phyloP scores from a whole-genome alignment of 805 yeast genomes.

The Metschnikowia amazonensis region DNA sequence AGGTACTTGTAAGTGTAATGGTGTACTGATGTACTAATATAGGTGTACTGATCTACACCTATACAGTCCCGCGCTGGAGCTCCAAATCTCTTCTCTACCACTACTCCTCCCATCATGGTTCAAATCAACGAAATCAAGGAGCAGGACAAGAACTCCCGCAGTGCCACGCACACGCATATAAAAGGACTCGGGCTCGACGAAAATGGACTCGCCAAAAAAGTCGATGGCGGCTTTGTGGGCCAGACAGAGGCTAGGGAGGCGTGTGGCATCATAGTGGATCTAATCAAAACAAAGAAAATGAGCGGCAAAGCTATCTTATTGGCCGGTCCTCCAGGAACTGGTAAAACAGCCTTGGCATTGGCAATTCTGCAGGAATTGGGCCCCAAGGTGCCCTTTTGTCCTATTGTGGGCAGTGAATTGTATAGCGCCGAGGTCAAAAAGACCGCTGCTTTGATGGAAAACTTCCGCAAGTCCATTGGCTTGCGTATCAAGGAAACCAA shows the following conservation, averaged over 20 bases:
- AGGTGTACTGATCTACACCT: not conserved
- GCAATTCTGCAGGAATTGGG: slow-evolving; percentile 96
- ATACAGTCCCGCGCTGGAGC: not conserved
- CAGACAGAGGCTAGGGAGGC: slow-evolving; percentile 80
- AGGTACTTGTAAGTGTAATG: too few species aligned
- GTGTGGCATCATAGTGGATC: slow-evolving; percentile 90
- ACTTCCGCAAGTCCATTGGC: slow-evolving; percentile 94
- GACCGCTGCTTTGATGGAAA: slow-evolving; percentile 94
- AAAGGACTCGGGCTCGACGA: slow-evolving; percentile 93
- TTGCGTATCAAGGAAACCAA: slow-evolving; percentile 93
- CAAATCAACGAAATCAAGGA: slow-evolving; percentile 76
- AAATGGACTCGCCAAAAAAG: slow-evolving; percentile 73
- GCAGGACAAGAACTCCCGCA: slow-evolving; percentile 54
- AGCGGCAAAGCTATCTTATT: slow-evolving; percentile 92
- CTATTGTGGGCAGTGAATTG: slow-evolving; percentile 91
- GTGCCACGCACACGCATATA: slow-evolving; percentile 97
- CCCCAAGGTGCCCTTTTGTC: slow-evolving; percentile 96
- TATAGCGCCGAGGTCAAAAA: slow-evolving; percentile 96
- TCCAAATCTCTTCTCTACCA: too few species aligned
- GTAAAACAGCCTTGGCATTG: slow-evolving; percentile 94
- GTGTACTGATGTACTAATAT: too few species aligned
- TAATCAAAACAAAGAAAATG: slow-evolving; percentile 87
- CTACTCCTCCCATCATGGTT: slow-evolving; percentile 43
- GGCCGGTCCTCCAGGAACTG: slow-evolving; percentile 98
- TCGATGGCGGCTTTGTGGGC: slow-evolving; percentile 88